Conservation (phyloP, 495 filamentous ascomycete genomes). For the Penicillium dipodomyicola region DNA sequence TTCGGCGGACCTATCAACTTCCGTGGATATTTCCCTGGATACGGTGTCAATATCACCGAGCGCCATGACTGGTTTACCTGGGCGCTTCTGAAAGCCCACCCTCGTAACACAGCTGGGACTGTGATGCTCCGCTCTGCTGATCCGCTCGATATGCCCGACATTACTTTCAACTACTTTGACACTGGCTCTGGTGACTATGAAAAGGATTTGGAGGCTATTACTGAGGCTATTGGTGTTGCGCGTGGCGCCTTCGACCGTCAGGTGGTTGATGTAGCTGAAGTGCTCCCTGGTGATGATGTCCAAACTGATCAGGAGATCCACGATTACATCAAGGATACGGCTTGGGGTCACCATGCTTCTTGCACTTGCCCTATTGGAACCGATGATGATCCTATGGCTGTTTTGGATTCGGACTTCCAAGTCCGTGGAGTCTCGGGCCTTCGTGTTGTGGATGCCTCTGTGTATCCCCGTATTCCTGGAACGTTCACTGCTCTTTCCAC, state of each 20-base stretch:
- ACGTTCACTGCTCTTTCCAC: constrained; percentile 57
- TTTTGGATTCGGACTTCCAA: constrained; percentile 56
- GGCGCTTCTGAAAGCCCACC: constrained; percentile 53
- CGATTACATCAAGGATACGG: constrained; percentile 48
- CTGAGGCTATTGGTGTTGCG: constrained; percentile 46
- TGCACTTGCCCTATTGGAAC: constrained; percentile 57
- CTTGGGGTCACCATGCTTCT: constrained; percentile 62
- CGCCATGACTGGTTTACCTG: constrained; percentile 45
- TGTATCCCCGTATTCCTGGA: constrained; percentile 58
- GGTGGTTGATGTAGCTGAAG: constrained; percentile 36
- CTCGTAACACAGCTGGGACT: constrained; percentile 51
- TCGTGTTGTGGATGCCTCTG: constrained; percentile 61
- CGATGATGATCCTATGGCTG: constrained; percentile 56
- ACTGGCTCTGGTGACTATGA: constrained; percentile 35
- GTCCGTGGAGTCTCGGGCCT: constrained; percentile 53
- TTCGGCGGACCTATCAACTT: constrained; percentile 54
- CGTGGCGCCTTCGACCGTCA: constrained; percentile 40
- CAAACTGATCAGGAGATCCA: constrained; percentile 42
- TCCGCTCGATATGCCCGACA: constrained; percentile 53
- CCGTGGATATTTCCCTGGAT: constrained; percentile 39
- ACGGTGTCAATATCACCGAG: constrained; percentile 28
- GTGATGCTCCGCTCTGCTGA: constrained; percentile 50
- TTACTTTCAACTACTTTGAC: constrained; percentile 58
- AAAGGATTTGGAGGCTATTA: constrained; percentile 47
- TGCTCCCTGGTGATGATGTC: constrained; percentile 44